These are phyloP conservation scores for Metschnikowia cubensis DNA, from an alignment of 805 yeast species.

Conservation along the genomic window DNA sequence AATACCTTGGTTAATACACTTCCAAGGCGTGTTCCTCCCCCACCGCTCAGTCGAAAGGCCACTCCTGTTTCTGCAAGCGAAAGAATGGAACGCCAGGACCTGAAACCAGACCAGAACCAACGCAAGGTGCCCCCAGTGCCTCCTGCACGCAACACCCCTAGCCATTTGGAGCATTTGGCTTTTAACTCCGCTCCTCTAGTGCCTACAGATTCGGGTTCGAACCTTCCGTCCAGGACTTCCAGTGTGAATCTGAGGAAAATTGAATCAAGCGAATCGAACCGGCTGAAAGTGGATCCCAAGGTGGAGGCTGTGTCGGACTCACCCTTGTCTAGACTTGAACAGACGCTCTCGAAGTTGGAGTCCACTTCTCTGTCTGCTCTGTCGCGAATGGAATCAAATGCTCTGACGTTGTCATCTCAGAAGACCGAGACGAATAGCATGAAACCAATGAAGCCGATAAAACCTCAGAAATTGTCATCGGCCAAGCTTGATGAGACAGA, in stretches of 20 bases:
- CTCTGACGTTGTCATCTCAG: neutral
- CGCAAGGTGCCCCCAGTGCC: constrained; percentile 6
- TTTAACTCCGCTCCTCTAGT: constrained; percentile 37
- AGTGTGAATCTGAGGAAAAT: neutral
- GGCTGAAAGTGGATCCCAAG: too few species aligned
- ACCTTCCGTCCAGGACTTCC: neutral
- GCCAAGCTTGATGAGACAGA: constrained; percentile 11
- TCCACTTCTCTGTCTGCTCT: neutral
- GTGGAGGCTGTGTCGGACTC: too few species aligned
- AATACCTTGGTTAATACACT: constrained; percentile 8
- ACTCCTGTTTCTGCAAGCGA: neutral
- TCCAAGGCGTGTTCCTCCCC: constrained; percentile 30
- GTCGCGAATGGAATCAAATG: neutral
- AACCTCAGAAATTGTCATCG: constrained; percentile 13
- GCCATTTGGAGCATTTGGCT: constrained; percentile 21
- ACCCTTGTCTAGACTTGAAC: too few species aligned
- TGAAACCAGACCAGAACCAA: too few species aligned
- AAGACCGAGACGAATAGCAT: constrained; percentile 13
- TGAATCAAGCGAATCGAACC: too few species aligned
- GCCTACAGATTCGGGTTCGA: constrained; percentile 28
- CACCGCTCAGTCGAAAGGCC: constrained; percentile 21
- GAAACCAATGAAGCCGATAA: constrained; percentile 19
- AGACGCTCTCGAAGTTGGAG: too few species aligned
- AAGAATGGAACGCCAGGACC: neutral
- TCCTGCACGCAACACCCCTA: constrained; percentile 8